phyloP scores from a whole-genome alignment of 208 protist genomes.

The Tritrichomonas foetus region DNA sequence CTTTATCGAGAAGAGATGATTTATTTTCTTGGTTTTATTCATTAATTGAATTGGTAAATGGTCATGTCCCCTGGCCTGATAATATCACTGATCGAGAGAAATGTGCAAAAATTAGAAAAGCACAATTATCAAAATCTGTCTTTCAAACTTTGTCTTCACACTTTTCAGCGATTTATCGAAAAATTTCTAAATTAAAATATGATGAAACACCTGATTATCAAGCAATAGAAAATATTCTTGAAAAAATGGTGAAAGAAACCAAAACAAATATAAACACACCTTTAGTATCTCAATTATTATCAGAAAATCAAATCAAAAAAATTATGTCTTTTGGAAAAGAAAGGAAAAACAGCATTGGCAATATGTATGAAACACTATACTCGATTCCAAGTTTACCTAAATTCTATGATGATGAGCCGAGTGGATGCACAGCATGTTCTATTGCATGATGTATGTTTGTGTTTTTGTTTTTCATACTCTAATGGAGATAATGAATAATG shows the following conservation, averaged over 20 bases:
- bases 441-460: no score
- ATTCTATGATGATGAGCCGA: no score
- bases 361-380: no score
- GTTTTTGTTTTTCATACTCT: no score
- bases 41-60: not conserved
- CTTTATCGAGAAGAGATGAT: not conserved
- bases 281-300: not conserved
- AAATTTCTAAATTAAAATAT: not conserved
- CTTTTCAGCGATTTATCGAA: not conserved
- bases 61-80: not conserved
- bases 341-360: no score
- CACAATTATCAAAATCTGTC: not conserved
- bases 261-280: not conserved
- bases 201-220: not conserved
- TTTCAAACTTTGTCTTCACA: not conserved
- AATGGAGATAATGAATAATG: no score
- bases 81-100: not conserved
- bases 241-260: not conserved
- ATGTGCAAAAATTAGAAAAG: not conserved
- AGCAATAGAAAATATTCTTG: not conserved
- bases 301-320: not conserved
- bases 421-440: no score
- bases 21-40: no score
- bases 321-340: no score
- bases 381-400: no score